These are phyloP conservation scores for Epichloe gansuensis DNA, from an alignment of 2,329 filamentous ascomycete species.

Conservation along the genomic window DNA sequence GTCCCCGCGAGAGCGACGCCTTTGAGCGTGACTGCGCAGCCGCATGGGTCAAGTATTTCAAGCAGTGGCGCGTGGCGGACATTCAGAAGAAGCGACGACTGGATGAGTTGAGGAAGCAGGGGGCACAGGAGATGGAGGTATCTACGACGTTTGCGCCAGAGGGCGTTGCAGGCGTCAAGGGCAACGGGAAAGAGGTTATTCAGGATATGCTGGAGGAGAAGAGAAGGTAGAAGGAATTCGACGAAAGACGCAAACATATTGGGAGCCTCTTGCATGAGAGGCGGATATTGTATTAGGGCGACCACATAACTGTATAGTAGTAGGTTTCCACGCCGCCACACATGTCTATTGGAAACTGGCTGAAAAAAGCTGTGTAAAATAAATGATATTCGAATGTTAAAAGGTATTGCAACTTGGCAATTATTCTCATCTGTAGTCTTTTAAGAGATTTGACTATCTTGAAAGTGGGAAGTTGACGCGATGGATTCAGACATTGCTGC, in stretches of 20 bases:
- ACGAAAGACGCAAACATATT: too few relatives aligned
- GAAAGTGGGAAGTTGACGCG: too few relatives aligned
- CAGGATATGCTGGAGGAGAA: constrained; percentile 28
- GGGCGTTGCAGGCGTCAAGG: constrained; percentile 18
- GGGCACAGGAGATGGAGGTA: constrained; percentile 48
- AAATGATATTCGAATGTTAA: not conserved
- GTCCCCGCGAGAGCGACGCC: constrained; percentile 29
- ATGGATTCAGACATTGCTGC: too few relatives aligned
- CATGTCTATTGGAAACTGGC: not conserved
- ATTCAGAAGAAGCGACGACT: constrained; percentile 72
- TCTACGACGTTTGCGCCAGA: constrained; percentile 25
- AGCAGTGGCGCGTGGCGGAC: constrained; percentile 90
- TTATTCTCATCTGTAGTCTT: not conserved
- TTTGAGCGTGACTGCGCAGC: constrained; percentile 80
- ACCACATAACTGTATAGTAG: not conserved
- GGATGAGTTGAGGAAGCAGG: constrained; percentile 61
- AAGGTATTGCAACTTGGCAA: not conserved
- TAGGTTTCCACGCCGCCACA: not conserved
- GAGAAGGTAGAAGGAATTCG: constrained; percentile 12
- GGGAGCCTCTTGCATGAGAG: too few relatives aligned
- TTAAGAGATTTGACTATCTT: too few relatives aligned
- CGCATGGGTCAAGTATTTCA: constrained; percentile 98
- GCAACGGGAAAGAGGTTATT: constrained; percentile 24
- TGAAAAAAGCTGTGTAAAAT: not conserved
- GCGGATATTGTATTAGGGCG: too few relatives aligned